Base-by-base conservation (phyloP, 129 eudicot species). In the Pseudognaphalium luteoalbum region DNA sequence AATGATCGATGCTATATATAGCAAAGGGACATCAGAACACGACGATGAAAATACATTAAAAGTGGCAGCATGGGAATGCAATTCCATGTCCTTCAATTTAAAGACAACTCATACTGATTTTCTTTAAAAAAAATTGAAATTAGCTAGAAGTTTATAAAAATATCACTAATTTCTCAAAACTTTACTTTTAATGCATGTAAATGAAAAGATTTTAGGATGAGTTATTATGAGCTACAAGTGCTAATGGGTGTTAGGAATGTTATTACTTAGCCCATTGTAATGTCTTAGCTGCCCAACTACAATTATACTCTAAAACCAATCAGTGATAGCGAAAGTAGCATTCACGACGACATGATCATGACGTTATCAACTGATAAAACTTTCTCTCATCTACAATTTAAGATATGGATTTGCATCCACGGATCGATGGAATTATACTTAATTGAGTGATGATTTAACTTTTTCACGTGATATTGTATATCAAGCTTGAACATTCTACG, bases 31-130 rank as follows among this genome's bases (percentile, higher is more conserved):
- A 59, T 69, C 37, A 70, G 71, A 69, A 77, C 60, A 57, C 62
- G 59, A 29, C 30, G 33, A 78, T 70, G 81, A 69, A 77, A 69
- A 60, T 41, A 69, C 76, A 78, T 78, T 78, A 42, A 70, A 70
- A 78, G 70, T 42, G 71, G 65, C 81, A 42, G 71, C 65, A 70
- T 78, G 81, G 81, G 71, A 70, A 14, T 78, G 70, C 70, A 78
- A 60, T 70, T 70, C 71, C 76, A 59, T 73, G 68, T 70, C 76
- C 54, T 78, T 59, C 20, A 44, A 60, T 78, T 59, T 20, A 60
- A 60, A 70, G 63, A 78, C 81, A 70, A 60, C 71, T 41, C 81
- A 70, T 60, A 41, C 52, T 29, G 67, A n/a, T 77, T 66, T 61
- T 58, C 20, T 37, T 37, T 14, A 14, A 11, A 44, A 68, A 68